A percentile compares a stretch with the other conserved stretches of the same genome.
These are phyloP conservation scores for Fraxinus anomala DNA, from an alignment of 257 asterid species.

Conservation along the genomic window DNA sequence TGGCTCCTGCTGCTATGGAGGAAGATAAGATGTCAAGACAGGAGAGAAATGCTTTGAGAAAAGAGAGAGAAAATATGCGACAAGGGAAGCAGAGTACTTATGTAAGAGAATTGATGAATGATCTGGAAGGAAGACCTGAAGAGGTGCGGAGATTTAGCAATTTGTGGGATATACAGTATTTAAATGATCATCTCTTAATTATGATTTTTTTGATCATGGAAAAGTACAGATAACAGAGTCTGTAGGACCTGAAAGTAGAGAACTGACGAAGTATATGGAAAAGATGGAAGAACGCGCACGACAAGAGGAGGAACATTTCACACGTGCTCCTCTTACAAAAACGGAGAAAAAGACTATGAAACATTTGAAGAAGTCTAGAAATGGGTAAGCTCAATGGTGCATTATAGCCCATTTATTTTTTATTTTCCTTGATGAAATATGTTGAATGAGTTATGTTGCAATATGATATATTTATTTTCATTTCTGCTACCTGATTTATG, in stretches of 20 bases:
- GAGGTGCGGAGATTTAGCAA: slow-evolving; percentile 51
- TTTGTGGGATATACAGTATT: slow-evolving; percentile 6
- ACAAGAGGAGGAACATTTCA: slow-evolving; percentile 76
- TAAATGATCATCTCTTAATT: slow-evolving; percentile 11
- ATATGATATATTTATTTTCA: slow-evolving; percentile 14
- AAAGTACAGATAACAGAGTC: slow-evolving; percentile 65
- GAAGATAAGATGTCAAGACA: slow-evolving; percentile 63
- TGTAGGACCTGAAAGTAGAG: slow-evolving; percentile 68
- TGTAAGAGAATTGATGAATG: slow-evolving; percentile 65
- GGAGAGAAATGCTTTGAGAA: slow-evolving; percentile 71
- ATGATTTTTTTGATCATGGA: slow-evolving; percentile 21
- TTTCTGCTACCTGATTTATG: slow-evolving; percentile 16
- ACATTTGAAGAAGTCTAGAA: slow-evolving; percentile 69
- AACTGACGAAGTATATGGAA: slow-evolving; percentile 50
- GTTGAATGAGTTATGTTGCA: slow-evolving; percentile 4
- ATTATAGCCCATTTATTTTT: not conserved
- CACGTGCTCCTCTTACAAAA: slow-evolving; percentile 83
- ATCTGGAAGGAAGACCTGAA: slow-evolving; percentile 83
- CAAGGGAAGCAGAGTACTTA: slow-evolving; percentile 54
- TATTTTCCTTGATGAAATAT: slow-evolving; percentile 9
- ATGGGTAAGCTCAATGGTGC: slow-evolving; percentile 53
- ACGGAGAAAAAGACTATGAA: slow-evolving; percentile 69
- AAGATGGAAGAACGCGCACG: slow-evolving; percentile 73
- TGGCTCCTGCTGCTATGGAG: slow-evolving; percentile 70
- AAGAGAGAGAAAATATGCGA: slow-evolving; percentile 50